Conservation (phyloP, 108 stramenopile genomes). For the Aurantiochytrium sp. region DNA sequence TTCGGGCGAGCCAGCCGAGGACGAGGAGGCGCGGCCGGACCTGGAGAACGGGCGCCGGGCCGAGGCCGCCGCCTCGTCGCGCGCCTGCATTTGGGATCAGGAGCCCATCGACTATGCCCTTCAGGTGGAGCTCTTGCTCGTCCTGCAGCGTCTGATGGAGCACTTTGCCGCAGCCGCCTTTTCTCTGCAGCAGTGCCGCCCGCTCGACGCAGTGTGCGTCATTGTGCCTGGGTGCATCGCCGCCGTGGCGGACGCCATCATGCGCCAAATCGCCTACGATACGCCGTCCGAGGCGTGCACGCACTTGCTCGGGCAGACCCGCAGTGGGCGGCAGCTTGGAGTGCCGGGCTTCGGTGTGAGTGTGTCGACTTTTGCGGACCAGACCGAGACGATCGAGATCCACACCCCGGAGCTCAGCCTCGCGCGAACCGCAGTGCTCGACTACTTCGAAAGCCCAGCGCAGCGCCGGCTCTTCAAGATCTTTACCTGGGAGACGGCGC, state of each 20-base stretch:
- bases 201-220: constrained; percentile 35
- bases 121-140: constrained; percentile 37
- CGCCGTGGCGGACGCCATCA: constrained; percentile 36
- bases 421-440: constrained; percentile 37
- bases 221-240: constrained; percentile 34
- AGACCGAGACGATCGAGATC: constrained; percentile 38
- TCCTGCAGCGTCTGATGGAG: constrained; percentile 36
- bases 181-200: constrained; percentile 34
- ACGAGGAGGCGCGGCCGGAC: background rate
- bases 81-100: constrained; percentile 35
- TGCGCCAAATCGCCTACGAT: constrained; percentile 35
- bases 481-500: constrained; percentile 34
- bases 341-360: constrained; percentile 32
- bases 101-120: constrained; percentile 30
- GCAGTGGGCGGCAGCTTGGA: constrained; percentile 31
- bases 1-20: background rate
- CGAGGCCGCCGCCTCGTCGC: background rate
- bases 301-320: constrained; percentile 31
- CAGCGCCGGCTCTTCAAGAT: constrained; percentile 35
- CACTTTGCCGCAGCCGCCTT: constrained; percentile 39
- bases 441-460: constrained; percentile 34
- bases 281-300: constrained; percentile 36
- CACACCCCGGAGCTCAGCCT: constrained; percentile 34
- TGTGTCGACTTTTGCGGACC: constrained; percentile 35
- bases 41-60: background rate